These are phyloP conservation scores for Tremellales sp. DNA, from an alignment of 1,284 basidiomycete species.

Conservation along the genomic window DNA sequence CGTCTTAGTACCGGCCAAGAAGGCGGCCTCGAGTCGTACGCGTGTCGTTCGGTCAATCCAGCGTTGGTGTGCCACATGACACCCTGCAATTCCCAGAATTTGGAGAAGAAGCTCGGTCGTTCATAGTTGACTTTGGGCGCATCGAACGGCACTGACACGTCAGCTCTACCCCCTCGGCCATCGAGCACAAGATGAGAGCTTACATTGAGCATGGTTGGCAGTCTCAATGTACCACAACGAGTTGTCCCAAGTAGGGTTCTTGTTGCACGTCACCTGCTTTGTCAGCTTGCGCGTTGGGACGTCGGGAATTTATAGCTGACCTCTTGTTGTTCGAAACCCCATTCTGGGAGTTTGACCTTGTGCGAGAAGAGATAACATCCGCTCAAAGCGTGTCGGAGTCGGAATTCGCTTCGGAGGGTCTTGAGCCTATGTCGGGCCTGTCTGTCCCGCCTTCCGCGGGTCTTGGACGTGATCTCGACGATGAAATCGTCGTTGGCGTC, in stretches of 20 bases:
- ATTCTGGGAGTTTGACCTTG: conserved; percentile 93
- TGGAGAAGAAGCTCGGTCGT: conserved; percentile 76
- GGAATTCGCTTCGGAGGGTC: conserved; percentile 78
- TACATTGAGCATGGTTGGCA: conserved; percentile 68
- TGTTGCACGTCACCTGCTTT: conserved; percentile 75
- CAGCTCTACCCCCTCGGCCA: conserved; percentile 10
- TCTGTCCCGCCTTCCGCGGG: conserved; percentile 55
- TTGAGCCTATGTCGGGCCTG: conserved; percentile 67
- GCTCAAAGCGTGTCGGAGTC: conserved; percentile 76
- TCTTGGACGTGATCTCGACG: conserved; percentile 69
- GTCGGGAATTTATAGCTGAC: conserved; percentile 40
- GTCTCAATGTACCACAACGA: conserved; percentile 96
- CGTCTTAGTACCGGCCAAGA: conserved; percentile 84
- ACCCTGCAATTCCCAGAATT: conserved; percentile 86
- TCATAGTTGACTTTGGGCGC: conserved; percentile 84
- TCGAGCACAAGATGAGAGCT: conserved; percentile 44
- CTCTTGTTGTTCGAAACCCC: conserved; percentile 98
- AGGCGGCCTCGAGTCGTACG: conserved; percentile 86
- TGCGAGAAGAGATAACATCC: conserved; percentile 98
- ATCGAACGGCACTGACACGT: conserved; percentile 58
- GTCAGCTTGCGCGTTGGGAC: conserved; percentile 7
- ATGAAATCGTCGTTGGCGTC: conserved; percentile 96
- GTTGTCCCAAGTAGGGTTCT: conserved; percentile 85
- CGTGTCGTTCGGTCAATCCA: conserved; percentile 88
- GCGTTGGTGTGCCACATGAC: conserved; percentile 99